Percentiles rank a stretch among this genome's conserved stretches.
Evolutionary conservation across 306 rosid species (phyloP).

Genomic region (Fragaria vesca): DNA sequence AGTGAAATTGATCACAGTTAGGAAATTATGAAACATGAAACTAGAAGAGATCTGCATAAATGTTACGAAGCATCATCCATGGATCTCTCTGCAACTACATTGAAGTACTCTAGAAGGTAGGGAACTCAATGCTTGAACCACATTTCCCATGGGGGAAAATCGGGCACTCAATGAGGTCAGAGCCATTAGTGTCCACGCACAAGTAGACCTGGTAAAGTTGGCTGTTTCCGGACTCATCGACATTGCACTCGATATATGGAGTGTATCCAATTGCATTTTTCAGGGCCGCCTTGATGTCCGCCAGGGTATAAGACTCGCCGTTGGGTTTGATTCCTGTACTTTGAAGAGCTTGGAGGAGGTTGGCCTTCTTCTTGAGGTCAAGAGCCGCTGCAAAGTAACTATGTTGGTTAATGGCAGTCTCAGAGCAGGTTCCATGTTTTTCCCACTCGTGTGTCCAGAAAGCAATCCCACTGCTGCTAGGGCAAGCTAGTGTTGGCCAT

Average conservation of each 20-base stretch:
- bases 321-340: slow-evolving; percentile 48
- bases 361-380: slow-evolving; percentile 38
- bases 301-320: slow-evolving; percentile 34
- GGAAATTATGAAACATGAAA: neutral
- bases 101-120: slow-evolving; percentile 20
- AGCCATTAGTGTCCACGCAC: slow-evolving; percentile 51
- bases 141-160: slow-evolving; percentile 36
- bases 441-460: slow-evolving; percentile 81
- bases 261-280: slow-evolving; percentile 24
- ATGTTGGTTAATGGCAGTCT: slow-evolving; percentile 59
- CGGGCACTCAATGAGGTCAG: slow-evolving; percentile 46
- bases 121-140: slow-evolving; percentile 33
- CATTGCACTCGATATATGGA: slow-evolving; percentile 46
- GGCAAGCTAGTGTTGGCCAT: slow-evolving; percentile 80
- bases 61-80: neutral
- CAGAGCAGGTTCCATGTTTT: slow-evolving; percentile 82
- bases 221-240: slow-evolving; percentile 41
- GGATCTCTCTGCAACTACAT: neutral
- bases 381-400: slow-evolving; percentile 59
- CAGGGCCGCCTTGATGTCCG: slow-evolving; percentile 28
- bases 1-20: neutral
- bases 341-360: slow-evolving; percentile 53
- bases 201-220: slow-evolving; percentile 47
- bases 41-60: neutral
- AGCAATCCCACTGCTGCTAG: slow-evolving; percentile 48